These are phyloP conservation scores for Leccinum ponderosum DNA, from an alignment of 1,284 basidiomycete species.

Conservation along the genomic window DNA sequence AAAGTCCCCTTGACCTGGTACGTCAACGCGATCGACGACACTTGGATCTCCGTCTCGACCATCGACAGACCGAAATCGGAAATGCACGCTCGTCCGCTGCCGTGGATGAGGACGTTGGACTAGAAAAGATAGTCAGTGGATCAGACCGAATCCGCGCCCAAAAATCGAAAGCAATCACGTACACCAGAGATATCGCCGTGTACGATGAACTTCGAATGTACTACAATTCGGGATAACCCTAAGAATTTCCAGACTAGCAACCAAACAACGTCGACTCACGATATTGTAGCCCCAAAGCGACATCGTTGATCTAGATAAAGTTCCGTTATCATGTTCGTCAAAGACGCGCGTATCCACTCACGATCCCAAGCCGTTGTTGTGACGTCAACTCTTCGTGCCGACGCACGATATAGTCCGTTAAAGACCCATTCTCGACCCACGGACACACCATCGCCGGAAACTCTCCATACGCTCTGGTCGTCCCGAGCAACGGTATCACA, in stretches of 20 bases:
- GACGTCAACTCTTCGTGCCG: slow-evolving; percentile 6
- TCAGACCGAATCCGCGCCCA: neutral
- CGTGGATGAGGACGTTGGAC: slow-evolving; percentile 23
- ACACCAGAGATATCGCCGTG: slow-evolving; percentile 35
- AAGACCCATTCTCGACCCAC: slow-evolving; percentile 27
- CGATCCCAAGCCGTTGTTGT: slow-evolving; percentile 18
- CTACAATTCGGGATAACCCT: slow-evolving; percentile 4
- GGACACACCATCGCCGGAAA: slow-evolving; percentile 31
- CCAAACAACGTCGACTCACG: slow-evolving; percentile 7
- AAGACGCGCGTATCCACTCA: slow-evolving; percentile 5
- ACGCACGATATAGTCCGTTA: slow-evolving; percentile 17
- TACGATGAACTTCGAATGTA: slow-evolving; percentile 23
- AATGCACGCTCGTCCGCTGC: slow-evolving; percentile 24
- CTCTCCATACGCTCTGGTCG: slow-evolving; percentile 21
- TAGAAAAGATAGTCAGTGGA: slow-evolving; percentile 1
- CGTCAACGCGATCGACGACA: slow-evolving; percentile 13
- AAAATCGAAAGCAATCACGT: neutral
- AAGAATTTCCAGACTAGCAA: neutral
- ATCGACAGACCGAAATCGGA: slow-evolving; percentile 23
- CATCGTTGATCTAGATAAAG: slow-evolving; percentile 22
- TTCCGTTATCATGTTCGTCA: neutral
- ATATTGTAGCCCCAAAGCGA: slow-evolving; percentile 29
- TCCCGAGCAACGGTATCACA: slow-evolving; percentile 27
- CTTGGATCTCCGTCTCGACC: slow-evolving; percentile 10
- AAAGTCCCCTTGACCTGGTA: slow-evolving; percentile 20